Evolutionary conservation across 495 filamentous ascomycete genomes (phyloP).

Genomic region (Talaromyces nanjingensis): DNA sequence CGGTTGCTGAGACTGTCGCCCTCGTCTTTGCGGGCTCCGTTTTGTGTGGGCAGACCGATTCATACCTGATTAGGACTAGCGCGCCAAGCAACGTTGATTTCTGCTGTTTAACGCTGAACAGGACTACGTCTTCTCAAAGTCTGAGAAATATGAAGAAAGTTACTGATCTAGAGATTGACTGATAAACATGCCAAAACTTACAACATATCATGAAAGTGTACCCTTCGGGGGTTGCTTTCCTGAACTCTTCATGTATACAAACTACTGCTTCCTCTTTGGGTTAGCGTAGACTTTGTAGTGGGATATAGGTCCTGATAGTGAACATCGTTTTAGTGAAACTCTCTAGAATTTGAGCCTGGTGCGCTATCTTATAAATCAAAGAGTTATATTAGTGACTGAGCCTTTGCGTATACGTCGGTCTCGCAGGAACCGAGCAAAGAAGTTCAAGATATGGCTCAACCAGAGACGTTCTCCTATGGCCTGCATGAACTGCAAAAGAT

Average conservation of each 20-base stretch:
- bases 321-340: background rate
- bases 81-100: slow-evolving; percentile 16
- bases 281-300: background rate
- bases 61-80: slow-evolving; percentile 18
- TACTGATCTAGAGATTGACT: background rate
- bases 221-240: background rate
- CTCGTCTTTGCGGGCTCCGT: slow-evolving; percentile 13
- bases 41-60: slow-evolving; percentile 42
- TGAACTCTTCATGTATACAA: background rate
- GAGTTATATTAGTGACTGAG: background rate
- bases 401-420: background rate
- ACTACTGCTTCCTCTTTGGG: background rate
- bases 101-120: background rate
- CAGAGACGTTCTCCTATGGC: slow-evolving; percentile 7
- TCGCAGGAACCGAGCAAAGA: background rate
- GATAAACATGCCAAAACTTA: background rate
- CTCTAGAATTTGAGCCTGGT: background rate
- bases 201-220: background rate
- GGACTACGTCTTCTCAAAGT: background rate
- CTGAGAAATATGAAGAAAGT: background rate
- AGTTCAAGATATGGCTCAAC: background rate
- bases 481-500: slow-evolving; percentile 7
- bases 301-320: background rate
- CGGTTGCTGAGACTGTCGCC: slow-evolving; percentile 6
- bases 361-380: background rate